Conservation (phyloP, 2,329 filamentous ascomycete species). For the Colletotrichum brevisporum region DNA sequence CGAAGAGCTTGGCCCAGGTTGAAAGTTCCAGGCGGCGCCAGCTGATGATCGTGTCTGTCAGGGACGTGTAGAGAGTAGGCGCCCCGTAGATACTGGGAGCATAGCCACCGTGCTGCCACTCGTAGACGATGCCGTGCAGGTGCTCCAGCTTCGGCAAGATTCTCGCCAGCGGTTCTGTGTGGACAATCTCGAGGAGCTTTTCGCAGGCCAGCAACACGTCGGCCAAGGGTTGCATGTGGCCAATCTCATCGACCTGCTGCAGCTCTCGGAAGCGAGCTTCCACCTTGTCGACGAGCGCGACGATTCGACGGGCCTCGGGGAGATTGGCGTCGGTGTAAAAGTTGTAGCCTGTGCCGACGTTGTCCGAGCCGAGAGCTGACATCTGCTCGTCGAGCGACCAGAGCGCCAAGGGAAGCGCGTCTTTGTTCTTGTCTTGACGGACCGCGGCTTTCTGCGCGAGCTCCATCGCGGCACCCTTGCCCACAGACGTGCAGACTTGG, state of each 20-base stretch:
- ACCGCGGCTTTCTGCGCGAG: conserved; percentile 43
- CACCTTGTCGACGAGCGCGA: conserved; percentile 77
- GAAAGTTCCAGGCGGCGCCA: conserved; percentile 94
- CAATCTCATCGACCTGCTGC: conserved; percentile 74
- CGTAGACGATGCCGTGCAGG: conserved; percentile 85
- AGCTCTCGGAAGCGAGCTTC: conserved; percentile 81
- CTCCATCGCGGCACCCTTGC: conserved; percentile 53
- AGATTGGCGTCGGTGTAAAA: conserved; percentile 91
- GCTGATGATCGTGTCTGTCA: conserved; percentile 85
- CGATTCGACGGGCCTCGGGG: conserved; percentile 80
- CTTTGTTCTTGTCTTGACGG: conserved; percentile 59
- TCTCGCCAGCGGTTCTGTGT: conserved; percentile 88
- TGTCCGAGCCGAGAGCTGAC: conserved; percentile 53
- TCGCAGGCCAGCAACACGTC: conserved; percentile 85
- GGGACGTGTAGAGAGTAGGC: conserved; percentile 77
- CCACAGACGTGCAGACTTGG: conserved; percentile 59
- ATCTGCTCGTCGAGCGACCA: conserved; percentile 75
- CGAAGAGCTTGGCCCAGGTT: conserved; percentile 91
- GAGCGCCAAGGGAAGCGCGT: conserved; percentile 76
- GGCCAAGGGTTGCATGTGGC: conserved; percentile 80
- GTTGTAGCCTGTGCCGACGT: conserved; percentile 74
- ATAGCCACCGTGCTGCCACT: conserved; percentile 92
- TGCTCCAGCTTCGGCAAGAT: conserved; percentile 90
- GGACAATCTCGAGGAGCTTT: conserved; percentile 80
- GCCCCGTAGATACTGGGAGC: conserved; percentile 85